Percentiles rank a stretch among this genome's conserved stretches.
Conservation (phyloP, 108 stramenopile genomes). For the Nitzschia sp. region DNA sequence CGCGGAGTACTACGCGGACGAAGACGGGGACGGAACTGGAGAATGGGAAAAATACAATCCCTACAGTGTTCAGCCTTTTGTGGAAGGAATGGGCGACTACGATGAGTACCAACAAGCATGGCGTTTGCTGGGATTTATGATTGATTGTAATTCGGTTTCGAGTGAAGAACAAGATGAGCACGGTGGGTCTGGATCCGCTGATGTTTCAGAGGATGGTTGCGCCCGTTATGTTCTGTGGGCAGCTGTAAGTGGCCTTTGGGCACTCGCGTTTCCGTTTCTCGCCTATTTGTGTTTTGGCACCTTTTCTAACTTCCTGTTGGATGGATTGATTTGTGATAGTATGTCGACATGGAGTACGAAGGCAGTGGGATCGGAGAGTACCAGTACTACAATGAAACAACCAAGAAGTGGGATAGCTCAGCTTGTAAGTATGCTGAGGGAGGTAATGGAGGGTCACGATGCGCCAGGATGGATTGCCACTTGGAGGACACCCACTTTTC, state of each 20-base stretch:
- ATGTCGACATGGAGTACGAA: slow-evolving; percentile 58
- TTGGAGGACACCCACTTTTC: slow-evolving; percentile 44
- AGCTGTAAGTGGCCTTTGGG: slow-evolving; percentile 44
- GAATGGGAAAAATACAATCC: slow-evolving; percentile 11
- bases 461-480: slow-evolving; percentile 78
- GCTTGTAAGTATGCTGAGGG: slow-evolving; percentile 29
- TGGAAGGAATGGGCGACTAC: slow-evolving; percentile 43
- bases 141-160: slow-evolving; percentile 46
- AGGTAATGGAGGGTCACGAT: slow-evolving; percentile 26
- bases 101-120: slow-evolving; percentile 62
- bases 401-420: slow-evolving; percentile 39
- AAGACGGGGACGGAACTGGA: not conserved
- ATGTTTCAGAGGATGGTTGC: slow-evolving; percentile 33
- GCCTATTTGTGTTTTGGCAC: not conserved
- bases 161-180: slow-evolving; percentile 14
- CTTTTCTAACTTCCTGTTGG: not conserved
- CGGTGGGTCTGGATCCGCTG: not conserved
- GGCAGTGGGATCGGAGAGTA: slow-evolving; percentile 66
- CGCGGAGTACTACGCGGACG: not conserved
- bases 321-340: no score
- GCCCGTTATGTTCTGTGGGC: slow-evolving; percentile 58
- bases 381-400: slow-evolving; percentile 42
- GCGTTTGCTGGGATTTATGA: slow-evolving; percentile 56
- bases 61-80: slow-evolving; percentile 39
- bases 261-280: not conserved